phyloP scores from a whole-genome alignment of 805 yeast genomes.

The Nakazawaea holstii region DNA sequence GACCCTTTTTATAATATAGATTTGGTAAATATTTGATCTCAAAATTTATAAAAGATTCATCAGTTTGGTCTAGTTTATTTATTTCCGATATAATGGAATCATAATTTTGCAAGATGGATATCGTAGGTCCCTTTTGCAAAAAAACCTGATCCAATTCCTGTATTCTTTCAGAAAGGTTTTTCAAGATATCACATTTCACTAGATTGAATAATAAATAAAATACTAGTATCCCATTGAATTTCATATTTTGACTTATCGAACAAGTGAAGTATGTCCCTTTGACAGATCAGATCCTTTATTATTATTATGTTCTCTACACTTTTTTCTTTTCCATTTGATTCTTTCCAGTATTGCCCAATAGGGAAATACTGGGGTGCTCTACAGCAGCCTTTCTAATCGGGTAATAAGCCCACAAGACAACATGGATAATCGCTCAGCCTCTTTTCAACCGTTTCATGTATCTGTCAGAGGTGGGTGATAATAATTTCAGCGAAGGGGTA shows the following conservation, averaged over 20 bases:
- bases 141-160: conserved; percentile 10
- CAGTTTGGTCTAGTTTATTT: conserved; percentile 8
- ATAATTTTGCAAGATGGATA: conserved; percentile 24
- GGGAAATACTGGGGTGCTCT: too few species aligned
- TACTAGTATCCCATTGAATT: background rate
- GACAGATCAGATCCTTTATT: too few species aligned
- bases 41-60: background rate
- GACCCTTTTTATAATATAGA: conserved; percentile 53
- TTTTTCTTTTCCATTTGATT: too few species aligned
- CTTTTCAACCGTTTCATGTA: too few species aligned
- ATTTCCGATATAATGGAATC: conserved; percentile 19
- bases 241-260: background rate
- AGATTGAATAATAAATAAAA: conserved; percentile 7
- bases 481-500: too few species aligned
- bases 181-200: background rate
- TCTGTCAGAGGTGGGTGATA: too few species aligned
- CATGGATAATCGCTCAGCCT: too few species aligned
- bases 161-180: background rate
- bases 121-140: conserved; percentile 20
- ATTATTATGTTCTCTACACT: too few species aligned
- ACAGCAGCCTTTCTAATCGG: too few species aligned
- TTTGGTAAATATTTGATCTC: conserved; percentile 28
- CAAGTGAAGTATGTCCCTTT: too few species aligned
- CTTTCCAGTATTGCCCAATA: too few species aligned
- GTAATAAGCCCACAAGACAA: too few species aligned